Evolutionary conservation across 192 early-diverging fungal species (phyloP).

Genomic region (Podila verticillata): DNA sequence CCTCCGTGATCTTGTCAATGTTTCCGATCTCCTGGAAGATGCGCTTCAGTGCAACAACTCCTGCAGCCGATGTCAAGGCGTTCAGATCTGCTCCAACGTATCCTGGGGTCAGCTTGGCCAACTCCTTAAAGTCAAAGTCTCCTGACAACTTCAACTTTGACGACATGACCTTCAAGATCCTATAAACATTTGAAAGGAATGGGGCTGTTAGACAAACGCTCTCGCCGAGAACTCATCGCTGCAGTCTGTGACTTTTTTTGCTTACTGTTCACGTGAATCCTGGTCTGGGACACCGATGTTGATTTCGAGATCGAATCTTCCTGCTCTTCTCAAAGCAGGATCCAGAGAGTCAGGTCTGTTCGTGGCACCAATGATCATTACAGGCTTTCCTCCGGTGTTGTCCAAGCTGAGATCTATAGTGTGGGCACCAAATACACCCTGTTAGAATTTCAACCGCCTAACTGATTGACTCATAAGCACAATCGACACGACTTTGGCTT

Average conservation of each 20-base stretch:
- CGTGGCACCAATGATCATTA: constrained; percentile 99
- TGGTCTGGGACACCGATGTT: constrained; percentile 98
- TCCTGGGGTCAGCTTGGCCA: constrained; percentile 94
- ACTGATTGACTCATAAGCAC: not conserved
- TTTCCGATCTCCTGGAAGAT: constrained; percentile 64
- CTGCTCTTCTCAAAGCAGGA: constrained; percentile 94
- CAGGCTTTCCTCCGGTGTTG: constrained; percentile 87
- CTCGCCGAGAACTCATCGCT: too few relatives aligned
- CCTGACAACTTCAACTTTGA: constrained; percentile 81
- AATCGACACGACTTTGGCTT: constrained; percentile 8
- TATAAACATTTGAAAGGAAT: constrained; percentile 28
- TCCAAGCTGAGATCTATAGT: constrained; percentile 84
- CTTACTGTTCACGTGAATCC: constrained; percentile 79
- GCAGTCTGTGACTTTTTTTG: not conserved
- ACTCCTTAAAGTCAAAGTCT: constrained; percentile 80
- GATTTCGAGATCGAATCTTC: constrained; percentile 96
- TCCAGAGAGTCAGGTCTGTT: constrained; percentile 98
- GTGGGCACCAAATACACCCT: too few relatives aligned
- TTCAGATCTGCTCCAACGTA: constrained; percentile 98
- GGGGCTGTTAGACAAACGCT: not conserved
- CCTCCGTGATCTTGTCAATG: constrained; percentile 35
- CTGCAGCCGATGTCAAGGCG: constrained; percentile 89
- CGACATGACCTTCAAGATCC: constrained; percentile 83
- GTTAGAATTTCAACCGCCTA: too few relatives aligned
- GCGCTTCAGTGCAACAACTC: constrained; percentile 91